These are phyloP conservation scores for Pseudopithomyces chartarum DNA, from an alignment of 2,329 filamentous ascomycete genomes.

Conservation along the genomic window DNA sequence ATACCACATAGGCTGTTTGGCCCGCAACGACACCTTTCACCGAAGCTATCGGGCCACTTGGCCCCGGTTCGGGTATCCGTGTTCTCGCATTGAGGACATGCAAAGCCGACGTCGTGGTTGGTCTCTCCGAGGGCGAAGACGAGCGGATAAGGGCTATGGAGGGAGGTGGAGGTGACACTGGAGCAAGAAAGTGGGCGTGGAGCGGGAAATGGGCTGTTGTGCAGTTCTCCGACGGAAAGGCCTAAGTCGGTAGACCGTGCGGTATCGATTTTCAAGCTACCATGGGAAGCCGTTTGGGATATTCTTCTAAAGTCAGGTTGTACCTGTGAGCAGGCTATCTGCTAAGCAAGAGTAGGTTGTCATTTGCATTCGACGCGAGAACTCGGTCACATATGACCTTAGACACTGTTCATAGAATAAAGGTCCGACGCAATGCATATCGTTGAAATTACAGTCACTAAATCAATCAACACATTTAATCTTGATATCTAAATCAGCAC, in stretches of 20 bases:
- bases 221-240: constrained; percentile 75
- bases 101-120: constrained; percentile 95
- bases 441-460: too few relatives aligned
- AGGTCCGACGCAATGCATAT: too few relatives aligned
- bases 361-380: too few relatives aligned
- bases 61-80: constrained; percentile 79
- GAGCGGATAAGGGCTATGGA: constrained; percentile 74
- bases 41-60: constrained; percentile 83
- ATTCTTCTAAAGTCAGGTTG: too few relatives aligned
- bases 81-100: constrained; percentile 88
- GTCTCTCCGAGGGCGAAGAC: constrained; percentile 79
- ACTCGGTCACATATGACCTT: too few relatives aligned
- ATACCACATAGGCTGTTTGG: constrained; percentile 69
- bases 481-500: too few relatives aligned
- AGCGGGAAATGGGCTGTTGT: constrained; percentile 96
- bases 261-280: not conserved
- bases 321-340: too few relatives aligned
- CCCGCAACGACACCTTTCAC: constrained; percentile 84
- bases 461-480: too few relatives aligned
- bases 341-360: too few relatives aligned
- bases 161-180: constrained; percentile 72
- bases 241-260: not conserved
- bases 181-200: constrained; percentile 87
- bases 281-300: too few relatives aligned
- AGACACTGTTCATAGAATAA: too few relatives aligned